Base-by-base conservation (phyloP, 2,329 filamentous ascomycete species). In the Fusarium armeniacum region DNA sequence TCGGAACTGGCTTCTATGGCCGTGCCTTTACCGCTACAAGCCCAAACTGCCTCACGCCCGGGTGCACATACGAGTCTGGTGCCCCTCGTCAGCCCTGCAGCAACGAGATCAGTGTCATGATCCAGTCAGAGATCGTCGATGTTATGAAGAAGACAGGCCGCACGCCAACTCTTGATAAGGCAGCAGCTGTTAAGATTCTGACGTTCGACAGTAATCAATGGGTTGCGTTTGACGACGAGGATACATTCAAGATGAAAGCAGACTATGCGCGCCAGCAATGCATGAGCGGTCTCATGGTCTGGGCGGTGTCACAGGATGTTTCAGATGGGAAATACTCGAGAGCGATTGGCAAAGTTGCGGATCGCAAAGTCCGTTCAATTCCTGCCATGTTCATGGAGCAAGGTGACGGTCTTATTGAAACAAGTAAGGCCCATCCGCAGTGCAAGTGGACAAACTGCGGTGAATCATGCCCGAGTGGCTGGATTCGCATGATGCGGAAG, bases 1-100 rank as follows among this genome's bases (percentile, higher is more conserved):
- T 87, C 5, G 50, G 50, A 16, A 22, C 81, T 5, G 81, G 73
- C 5, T 85, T 83, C 50, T 86, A 86, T 58, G 81, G 81, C 1
- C 69, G 75, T 1, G 35, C 62, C 9, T 66, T 66, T 33, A 53
- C 36, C 15, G 40, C 65, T 2, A 20, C 62, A 1, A 57, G 63
- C 12, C 28, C 71, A 4, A 32, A 18, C 5, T 76, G 75, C 45
- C 45, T 38, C 20, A 55, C 30, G 9, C 75, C 77, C 2, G 73
- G 76, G 0, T 79, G 77, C 47, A 22, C 33, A 6, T 56, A 40
- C n/a, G 43, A 40, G 12, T 40, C 43, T 40, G 43, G 33, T 16
- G 53, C 33, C 12, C 24, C n/a, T 32, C 9, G 24, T 15, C 24
- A 24, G 15, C 18, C 13, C 9, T 59, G 49, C 36, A 52, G 26